Percentiles rank a stretch among this genome's conserved stretches.
Conservation (phyloP, 768 basidiomycete species). For the Guyanaporus albipodus region DNA sequence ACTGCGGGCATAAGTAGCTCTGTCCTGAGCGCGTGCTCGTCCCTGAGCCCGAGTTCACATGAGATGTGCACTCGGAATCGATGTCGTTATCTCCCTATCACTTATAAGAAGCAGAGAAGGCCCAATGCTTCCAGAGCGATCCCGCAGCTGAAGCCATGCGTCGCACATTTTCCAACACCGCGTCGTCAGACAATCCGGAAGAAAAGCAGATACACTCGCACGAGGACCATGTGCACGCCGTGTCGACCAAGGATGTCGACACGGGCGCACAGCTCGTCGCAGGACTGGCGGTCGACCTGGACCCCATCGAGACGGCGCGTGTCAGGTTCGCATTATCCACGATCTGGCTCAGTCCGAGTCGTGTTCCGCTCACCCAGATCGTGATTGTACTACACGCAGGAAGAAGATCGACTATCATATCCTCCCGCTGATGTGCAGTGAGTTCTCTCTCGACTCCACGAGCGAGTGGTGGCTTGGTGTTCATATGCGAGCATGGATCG, state of each 20-base stretch:
- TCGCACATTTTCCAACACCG: slow-evolving; percentile 4
- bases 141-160: neutral
- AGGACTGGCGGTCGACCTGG: slow-evolving; percentile 41
- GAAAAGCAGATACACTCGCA: slow-evolving; percentile 12
- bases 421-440: slow-evolving; percentile 69
- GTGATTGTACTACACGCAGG: slow-evolving; percentile 29
- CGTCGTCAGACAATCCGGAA: slow-evolving; percentile 9
- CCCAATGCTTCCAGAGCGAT: neutral
- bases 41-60: too few species aligned
- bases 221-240: slow-evolving; percentile 15
- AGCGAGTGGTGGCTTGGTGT: neutral
- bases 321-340: slow-evolving; percentile 40
- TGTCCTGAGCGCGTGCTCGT: too few species aligned
- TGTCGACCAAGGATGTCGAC: slow-evolving; percentile 49
- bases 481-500: neutral
- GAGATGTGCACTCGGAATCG: too few species aligned
- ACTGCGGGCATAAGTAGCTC: too few species aligned
- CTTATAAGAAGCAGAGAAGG: slow-evolving; percentile 13
- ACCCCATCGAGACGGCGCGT: slow-evolving; percentile 48
- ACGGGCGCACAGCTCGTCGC: slow-evolving; percentile 57
- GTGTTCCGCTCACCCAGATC: neutral
- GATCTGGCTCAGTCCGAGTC: too few species aligned
- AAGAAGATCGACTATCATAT: slow-evolving; percentile 67
- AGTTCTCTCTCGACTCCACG: slow-evolving; percentile 30
- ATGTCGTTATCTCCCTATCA: too few species aligned